Conservation (phyloP, 2,329 filamentous ascomycete species). For the Ascochyta viciae-villosae region DNA sequence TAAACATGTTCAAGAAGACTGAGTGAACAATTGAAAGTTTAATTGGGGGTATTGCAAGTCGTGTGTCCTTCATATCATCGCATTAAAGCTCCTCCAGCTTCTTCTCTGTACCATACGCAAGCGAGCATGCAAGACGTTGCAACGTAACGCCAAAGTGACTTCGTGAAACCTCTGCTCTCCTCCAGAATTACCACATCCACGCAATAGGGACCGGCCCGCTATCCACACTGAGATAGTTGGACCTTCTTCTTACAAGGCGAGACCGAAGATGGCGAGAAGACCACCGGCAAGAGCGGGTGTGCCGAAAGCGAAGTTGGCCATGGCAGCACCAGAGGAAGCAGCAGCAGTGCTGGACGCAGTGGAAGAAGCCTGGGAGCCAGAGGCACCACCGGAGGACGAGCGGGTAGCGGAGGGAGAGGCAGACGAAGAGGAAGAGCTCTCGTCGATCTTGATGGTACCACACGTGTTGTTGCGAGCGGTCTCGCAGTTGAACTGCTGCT, state of each 20-base stretch:
- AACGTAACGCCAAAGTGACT: constrained; percentile 28
- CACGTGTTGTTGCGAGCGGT: constrained; percentile 54
- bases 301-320: constrained; percentile 54
- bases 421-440: constrained; percentile 28
- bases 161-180: constrained; percentile 23
- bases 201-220: constrained; percentile 38
- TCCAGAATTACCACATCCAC: constrained; percentile 28
- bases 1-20: not conserved
- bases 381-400: constrained; percentile 24
- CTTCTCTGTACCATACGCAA: constrained; percentile 25
- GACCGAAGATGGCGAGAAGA: constrained; percentile 63
- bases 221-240: constrained; percentile 14
- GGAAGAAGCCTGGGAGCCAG: constrained; percentile 24
- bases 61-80: constrained; percentile 43
- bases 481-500: constrained; percentile 55
- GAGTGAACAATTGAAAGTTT: constrained; percentile 28
- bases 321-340: constrained; percentile 51
- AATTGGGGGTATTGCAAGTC: constrained; percentile 44
- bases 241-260: constrained; percentile 59
- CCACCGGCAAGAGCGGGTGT: constrained; percentile 61
- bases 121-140: constrained; percentile 31
- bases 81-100: constrained; percentile 41
- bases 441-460: constrained; percentile 55
- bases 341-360: constrained; percentile 40
- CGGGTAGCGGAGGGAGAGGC: constrained; percentile 38